Percentiles rank a stretch among this genome's conserved stretches.
phyloP scores from a whole-genome alignment of 257 asterid genomes.

The Nicotiana paniculata region DNA sequence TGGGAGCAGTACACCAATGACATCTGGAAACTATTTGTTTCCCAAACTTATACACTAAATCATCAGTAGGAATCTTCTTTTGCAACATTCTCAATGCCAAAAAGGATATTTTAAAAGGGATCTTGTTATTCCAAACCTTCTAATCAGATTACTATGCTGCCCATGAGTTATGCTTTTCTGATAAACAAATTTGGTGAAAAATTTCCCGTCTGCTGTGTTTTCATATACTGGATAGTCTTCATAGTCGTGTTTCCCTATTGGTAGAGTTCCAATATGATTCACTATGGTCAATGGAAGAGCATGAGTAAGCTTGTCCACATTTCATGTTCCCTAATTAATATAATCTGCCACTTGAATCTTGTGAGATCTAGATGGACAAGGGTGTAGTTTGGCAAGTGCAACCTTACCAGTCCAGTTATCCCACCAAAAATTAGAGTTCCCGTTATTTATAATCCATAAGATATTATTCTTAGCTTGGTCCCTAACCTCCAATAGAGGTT shows the following conservation, averaged over 20 bases:
- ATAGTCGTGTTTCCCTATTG: too few relatives aligned
- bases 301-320: background rate
- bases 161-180: background rate
- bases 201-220: background rate
- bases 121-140: background rate
- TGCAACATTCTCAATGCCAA: background rate
- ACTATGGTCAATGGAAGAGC: too few relatives aligned
- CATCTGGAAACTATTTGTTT: background rate
- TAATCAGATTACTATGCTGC: too few relatives aligned
- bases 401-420: background rate
- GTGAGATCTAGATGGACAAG: background rate
- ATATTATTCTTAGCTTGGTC: too few relatives aligned
- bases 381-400: background rate
- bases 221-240: too few relatives aligned
- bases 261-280: too few relatives aligned
- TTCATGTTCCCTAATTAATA: background rate
- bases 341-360: background rate
- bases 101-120: background rate
- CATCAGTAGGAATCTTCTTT: background rate
- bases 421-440: background rate
- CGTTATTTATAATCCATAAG: too few relatives aligned
- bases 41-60: background rate
- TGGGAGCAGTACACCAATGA: background rate
- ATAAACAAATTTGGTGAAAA: background rate
- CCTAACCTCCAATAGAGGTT: too few relatives aligned